phyloP scores from a whole-genome alignment of 2,329 filamentous ascomycete genomes.

The Clarireedia monteithiana region DNA sequence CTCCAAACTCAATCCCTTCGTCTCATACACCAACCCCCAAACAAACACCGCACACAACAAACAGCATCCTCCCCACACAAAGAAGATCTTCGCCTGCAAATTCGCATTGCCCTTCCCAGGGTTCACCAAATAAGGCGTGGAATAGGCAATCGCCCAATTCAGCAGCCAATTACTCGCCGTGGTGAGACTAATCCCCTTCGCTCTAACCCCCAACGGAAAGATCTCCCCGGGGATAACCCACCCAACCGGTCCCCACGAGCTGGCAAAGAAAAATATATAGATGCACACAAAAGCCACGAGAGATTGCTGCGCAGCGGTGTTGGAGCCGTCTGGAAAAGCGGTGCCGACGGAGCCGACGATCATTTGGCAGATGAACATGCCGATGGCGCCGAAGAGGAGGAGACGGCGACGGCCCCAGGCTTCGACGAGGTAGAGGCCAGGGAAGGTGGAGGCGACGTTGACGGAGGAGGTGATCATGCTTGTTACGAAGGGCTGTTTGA shows the following conservation, averaged over 20 bases:
- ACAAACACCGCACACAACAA: conserved; percentile 44
- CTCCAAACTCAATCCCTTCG: conserved; percentile 64
- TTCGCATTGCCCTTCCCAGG: conserved; percentile 34
- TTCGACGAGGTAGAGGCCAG: conserved; percentile 80
- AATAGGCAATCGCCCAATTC: conserved; percentile 64
- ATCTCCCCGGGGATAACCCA: conserved; percentile 84
- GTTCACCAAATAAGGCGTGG: conserved; percentile 60
- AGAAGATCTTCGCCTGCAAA: conserved; percentile 30
- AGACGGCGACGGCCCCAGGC: conserved; percentile 71
- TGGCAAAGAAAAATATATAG: conserved; percentile 11
- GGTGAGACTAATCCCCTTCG: conserved; percentile 65
- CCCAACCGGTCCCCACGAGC: conserved; percentile 34
- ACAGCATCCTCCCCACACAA: conserved; percentile 53
- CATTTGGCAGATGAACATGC: conserved; percentile 84
- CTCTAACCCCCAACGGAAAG: conserved; percentile 69
- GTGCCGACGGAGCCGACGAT: conserved; percentile 59
- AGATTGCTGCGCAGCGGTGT: conserved; percentile 41
- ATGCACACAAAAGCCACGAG: conserved; percentile 53
- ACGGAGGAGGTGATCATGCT: conserved; percentile 68
- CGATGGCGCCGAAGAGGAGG: conserved; percentile 68
- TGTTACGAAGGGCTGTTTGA: conserved; percentile 64
- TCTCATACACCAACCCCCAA: conserved; percentile 53
- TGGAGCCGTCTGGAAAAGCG: conserved; percentile 32
- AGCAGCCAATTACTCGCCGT: conserved; percentile 87
- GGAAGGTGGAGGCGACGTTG: conserved; percentile 75